Evolutionary conservation across 83 land plant species (phyloP), one percentile per base, ranked within the genome.

Genomic region (Picea abies): DNA sequence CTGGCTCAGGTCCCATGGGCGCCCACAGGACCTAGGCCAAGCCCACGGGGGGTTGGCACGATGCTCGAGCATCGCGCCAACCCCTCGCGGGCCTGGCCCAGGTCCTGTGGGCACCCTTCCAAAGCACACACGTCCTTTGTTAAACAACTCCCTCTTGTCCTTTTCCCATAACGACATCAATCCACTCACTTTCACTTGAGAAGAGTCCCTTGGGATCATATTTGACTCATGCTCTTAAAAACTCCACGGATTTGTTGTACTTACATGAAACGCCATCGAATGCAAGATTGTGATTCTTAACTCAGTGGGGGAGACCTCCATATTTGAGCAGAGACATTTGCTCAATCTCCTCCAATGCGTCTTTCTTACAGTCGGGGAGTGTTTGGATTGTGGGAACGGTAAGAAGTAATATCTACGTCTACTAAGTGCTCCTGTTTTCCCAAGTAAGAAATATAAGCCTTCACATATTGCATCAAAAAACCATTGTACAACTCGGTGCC

Each of bases 401-500:
- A 94, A 80, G 90, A 91, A 0, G 90, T 87, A 52, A 94, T 72
- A 80, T 90, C 94, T 61, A 92, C 82, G 75, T 90, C 93, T 6
- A 90, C 6, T 3, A 71, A 77, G 60, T 94, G 92, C 26, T 90
- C 87, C 22, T 88, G 83, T 26, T 92, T 90, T 0, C 93, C 97
- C 14, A 94, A 44, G 84, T 88, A 94, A 5, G 93, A 87, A 15
- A 49, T 82, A 0, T 91, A 90, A 16, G 89, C 86, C 65, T 78
- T 87, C 6, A 84, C 86, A 71, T 88, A 94, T 3, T 94, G 82
- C 83, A 94, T 81, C 52, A 88, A 83, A 41, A 94, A 82, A 19
- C 96, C 96, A 64, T 86, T 81, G 83, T 91, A 91, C 62, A 91
- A 84, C 76, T 92, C 95, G 2, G 88, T 12, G n/a, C 87, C 90